Percentiles rank a stretch among this genome's conserved stretches.
Conservation (phyloP, 306 rosid species). For the Argentina anserina region DNA sequence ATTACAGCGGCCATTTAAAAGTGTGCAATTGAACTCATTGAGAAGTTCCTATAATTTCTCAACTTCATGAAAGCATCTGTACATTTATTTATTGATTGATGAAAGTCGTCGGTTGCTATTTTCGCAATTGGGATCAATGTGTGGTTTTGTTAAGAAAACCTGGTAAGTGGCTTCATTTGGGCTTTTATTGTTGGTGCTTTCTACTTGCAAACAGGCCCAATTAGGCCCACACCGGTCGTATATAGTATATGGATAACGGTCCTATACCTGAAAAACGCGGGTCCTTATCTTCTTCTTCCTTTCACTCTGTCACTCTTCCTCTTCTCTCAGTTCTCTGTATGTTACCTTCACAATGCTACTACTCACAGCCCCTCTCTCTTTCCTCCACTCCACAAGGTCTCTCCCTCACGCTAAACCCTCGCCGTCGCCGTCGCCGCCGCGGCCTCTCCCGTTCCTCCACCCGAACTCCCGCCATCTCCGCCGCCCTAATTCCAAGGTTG, state of each 20-base stretch:
- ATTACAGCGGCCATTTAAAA: too few species aligned
- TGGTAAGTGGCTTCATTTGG: too few species aligned
- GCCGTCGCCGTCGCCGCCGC: slow-evolving; percentile 10
- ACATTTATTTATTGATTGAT: too few species aligned
- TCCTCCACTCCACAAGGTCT: not conserved
- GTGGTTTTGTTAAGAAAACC: too few species aligned
- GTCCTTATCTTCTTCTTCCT: not conserved
- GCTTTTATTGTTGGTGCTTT: too few species aligned
- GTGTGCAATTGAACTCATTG: too few species aligned
- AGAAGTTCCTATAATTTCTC: too few species aligned
- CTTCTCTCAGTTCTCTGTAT: not conserved
- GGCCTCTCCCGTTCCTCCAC: slow-evolving; percentile 10
- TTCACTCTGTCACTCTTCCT: not conserved
- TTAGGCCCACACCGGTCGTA: not conserved
- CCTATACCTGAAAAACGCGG: not conserved
- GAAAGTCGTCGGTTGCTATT: too few species aligned
- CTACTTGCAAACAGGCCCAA: too few species aligned
- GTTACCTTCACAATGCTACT: not conserved
- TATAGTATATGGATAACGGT: not conserved
- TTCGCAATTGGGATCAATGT: too few species aligned
- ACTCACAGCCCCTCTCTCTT: slow-evolving; percentile 8
- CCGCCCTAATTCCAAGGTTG: not conserved
- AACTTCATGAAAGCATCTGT: too few species aligned
- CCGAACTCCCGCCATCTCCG: not conserved
- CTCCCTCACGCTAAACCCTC: not conserved